Percentiles rank a stretch among this genome's conserved stretches.
Conservation (phyloP, 306 rosid genomes). For the Urtica urens region DNA sequence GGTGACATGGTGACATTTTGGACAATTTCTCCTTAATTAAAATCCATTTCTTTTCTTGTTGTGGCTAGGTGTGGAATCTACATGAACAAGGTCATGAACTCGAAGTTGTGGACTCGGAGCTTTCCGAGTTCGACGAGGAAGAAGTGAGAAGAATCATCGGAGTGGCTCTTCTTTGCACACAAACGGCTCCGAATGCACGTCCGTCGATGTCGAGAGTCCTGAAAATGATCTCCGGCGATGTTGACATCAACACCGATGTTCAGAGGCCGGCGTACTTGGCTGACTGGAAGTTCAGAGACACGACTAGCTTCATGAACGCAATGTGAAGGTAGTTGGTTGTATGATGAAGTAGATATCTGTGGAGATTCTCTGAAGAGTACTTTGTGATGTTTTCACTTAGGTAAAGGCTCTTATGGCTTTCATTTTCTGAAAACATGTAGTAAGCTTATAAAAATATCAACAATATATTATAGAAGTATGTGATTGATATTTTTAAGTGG, state of each 20-base stretch:
- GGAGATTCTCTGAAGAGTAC: too few relatives aligned
- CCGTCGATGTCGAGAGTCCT: slow-evolving; percentile 71
- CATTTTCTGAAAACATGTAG: too few relatives aligned
- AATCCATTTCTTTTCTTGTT: neutral
- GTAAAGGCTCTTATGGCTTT: too few relatives aligned
- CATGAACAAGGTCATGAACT: neutral
- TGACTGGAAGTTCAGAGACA: slow-evolving; percentile 51
- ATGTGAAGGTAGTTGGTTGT: too few relatives aligned
- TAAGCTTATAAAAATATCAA: too few relatives aligned
- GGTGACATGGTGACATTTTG: too few relatives aligned
- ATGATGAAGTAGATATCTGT: too few relatives aligned
- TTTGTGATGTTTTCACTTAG: too few relatives aligned
- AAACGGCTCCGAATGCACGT: slow-evolving; percentile 42
- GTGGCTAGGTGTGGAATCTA: slow-evolving; percentile 10
- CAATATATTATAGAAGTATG: too few relatives aligned
- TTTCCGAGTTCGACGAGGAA: slow-evolving; percentile 30
- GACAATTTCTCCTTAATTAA: too few relatives aligned
- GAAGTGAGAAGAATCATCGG: slow-evolving; percentile 40
- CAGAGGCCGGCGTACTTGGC: slow-evolving; percentile 54
- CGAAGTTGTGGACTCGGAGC: slow-evolving; percentile 27
- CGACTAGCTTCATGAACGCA: slow-evolving; percentile 11
- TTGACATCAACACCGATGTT: slow-evolving; percentile 39
- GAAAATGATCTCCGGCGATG: slow-evolving; percentile 63
- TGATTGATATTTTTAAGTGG: too few relatives aligned
- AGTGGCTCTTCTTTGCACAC: slow-evolving; percentile 54